Evolutionary conservation across 2,329 filamentous ascomycete species (phyloP).

Genomic region (Ramularia endophylla): DNA sequence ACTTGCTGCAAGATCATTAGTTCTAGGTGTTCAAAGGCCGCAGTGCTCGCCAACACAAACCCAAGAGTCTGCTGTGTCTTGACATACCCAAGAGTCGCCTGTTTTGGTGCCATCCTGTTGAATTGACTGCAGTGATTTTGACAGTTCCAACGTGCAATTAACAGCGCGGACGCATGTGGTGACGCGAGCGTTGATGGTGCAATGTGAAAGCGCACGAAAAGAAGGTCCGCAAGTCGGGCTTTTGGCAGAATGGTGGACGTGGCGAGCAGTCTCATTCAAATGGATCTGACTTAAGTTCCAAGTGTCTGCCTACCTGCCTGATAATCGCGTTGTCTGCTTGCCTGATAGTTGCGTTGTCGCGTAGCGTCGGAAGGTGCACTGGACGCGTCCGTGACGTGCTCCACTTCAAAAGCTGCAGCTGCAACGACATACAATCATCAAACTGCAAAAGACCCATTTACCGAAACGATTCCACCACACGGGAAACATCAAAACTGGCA

Average conservation of each 20-base stretch:
- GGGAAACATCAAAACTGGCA: conserved; percentile 20
- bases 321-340: background rate
- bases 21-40: background rate
- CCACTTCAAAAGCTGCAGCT: background rate
- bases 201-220: conserved; percentile 1
- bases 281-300: background rate
- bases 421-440: background rate
- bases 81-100: conserved; percentile 84
- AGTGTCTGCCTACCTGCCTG: background rate
- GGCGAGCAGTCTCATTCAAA: no score
- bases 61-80: conserved; percentile 68
- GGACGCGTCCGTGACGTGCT: no score
- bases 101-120: conserved; percentile 52
- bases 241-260: background rate
- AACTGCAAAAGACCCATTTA: no score
- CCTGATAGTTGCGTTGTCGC: no score
- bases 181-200: no score
- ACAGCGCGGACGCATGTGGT: background rate
- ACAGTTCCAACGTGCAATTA: conserved; percentile 1
- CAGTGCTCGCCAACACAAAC: conserved; percentile 44
- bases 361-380: no score
- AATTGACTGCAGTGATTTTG: no score
- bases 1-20: conserved; percentile 61
- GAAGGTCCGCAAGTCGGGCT: conserved; percentile 5
- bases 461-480: no score